Evolutionary conservation across 2,329 filamentous ascomycete genomes (phyloP).

Genomic region (Whalleya microplaca): DNA sequence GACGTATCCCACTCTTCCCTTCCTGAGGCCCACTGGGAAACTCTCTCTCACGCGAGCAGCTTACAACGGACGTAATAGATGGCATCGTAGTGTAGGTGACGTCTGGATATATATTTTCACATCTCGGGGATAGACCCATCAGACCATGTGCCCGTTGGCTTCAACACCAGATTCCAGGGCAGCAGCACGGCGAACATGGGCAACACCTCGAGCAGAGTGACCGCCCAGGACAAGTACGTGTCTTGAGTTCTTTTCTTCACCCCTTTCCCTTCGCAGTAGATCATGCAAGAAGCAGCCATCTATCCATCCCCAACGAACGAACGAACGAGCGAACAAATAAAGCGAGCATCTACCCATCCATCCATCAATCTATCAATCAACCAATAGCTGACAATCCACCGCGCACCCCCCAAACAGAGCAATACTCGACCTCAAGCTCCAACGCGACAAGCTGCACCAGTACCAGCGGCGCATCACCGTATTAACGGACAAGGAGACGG

Average conservation of each 20-base stretch:
- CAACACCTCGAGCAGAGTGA: constrained; percentile 60
- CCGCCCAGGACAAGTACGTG: constrained; percentile 81
- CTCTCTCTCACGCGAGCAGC: neutral
- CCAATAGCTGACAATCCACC: neutral
- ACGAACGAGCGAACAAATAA: too few species aligned
- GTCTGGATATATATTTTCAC: constrained; percentile 1
- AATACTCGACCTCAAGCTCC: constrained; percentile 95
- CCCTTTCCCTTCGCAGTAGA: neutral
- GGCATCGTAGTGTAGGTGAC: constrained; percentile 7
- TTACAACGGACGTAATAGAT: constrained; percentile 11
- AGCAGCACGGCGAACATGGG: constrained; percentile 50
- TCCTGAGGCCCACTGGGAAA: neutral
- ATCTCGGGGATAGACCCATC: constrained; percentile 1
- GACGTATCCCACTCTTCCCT: neutral
- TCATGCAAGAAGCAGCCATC: too few species aligned
- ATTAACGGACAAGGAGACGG: constrained; percentile 85
- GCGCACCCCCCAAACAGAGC: constrained; percentile 60
- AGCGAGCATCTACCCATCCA: constrained; percentile 7
- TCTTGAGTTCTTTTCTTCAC: constrained; percentile 2
- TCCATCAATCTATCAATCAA: constrained; percentile 10
- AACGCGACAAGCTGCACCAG: constrained; percentile 95
- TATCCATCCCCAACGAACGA: too few species aligned
- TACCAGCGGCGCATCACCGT: constrained; percentile 90
- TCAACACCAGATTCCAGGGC: constrained; percentile 30
- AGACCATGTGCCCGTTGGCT: constrained; percentile 34